phyloP scores from a whole-genome alignment of 192 early-diverging fungal genomes.

The Fimicolochytrium jonesii region DNA sequence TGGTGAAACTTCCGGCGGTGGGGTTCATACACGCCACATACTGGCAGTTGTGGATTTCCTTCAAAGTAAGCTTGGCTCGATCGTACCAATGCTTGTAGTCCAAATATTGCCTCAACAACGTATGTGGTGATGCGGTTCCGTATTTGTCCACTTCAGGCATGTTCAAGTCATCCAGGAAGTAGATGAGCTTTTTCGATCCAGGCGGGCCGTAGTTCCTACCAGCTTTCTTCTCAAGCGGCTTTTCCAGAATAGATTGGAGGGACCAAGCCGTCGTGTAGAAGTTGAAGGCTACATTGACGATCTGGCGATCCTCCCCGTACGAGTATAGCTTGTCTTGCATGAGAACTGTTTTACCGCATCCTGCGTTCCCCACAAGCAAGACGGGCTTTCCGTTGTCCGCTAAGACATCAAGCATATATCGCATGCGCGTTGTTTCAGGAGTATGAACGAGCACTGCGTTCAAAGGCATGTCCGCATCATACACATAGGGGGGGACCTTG shows the following conservation, averaged over 20 bases:
- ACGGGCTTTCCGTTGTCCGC: conserved; percentile 62
- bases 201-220: conserved; percentile 63
- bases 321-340: conserved; percentile 63
- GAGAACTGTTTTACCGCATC: conserved; percentile 62
- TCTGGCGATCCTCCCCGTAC: conserved; percentile 55
- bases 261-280: conserved; percentile 62
- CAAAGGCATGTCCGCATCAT: conserved; percentile 56
- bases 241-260: conserved; percentile 57
- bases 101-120: conserved; percentile 56
- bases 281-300: conserved; percentile 66
- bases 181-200: conserved; percentile 60
- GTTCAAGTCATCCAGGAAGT: conserved; percentile 65
- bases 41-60: conserved; percentile 68
- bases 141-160: conserved; percentile 71
- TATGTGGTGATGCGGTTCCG: conserved; percentile 59
- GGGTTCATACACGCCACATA: conserved; percentile 67
- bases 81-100: conserved; percentile 68
- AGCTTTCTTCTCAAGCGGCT: conserved; percentile 64
- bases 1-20: conserved; percentile 61
- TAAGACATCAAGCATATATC: conserved; percentile 56
- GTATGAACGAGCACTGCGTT: conserved; percentile 58
- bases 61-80: conserved; percentile 56
- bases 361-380: conserved; percentile 58
- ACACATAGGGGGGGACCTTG: conserved; percentile 46
- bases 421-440: conserved; percentile 54